phyloP scores from a whole-genome alignment of 1,284 basidiomycete genomes.

The Trichosporon ovoides region DNA sequence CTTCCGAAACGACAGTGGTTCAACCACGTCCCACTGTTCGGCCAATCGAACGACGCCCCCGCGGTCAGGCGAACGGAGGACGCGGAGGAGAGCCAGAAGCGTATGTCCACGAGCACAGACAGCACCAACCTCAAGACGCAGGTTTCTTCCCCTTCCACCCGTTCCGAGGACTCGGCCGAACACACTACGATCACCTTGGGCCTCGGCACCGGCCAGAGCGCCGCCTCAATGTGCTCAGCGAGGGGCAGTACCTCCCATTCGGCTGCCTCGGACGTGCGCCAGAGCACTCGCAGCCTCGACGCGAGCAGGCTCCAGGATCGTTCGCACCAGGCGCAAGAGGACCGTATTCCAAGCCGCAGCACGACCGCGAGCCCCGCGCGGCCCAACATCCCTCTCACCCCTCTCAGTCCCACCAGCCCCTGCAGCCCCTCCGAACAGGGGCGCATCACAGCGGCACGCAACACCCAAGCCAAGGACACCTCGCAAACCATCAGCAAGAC shows the following conservation, averaged over 20 bases:
- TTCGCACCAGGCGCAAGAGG: background rate
- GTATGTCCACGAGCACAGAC: background rate
- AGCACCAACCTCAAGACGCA: constrained; percentile 6
- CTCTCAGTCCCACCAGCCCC: background rate
- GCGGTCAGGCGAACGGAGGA: background rate
- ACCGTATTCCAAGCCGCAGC: no score
- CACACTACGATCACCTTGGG: background rate
- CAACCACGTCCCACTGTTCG: background rate
- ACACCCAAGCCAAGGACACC: background rate
- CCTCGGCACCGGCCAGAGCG: background rate
- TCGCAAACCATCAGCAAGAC: no score
- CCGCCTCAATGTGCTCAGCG: constrained; percentile 1
- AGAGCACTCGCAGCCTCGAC: background rate
- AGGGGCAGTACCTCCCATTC: constrained; percentile 4
- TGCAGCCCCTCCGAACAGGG: background rate
- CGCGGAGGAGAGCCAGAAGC: background rate
- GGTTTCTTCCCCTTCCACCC: background rate
- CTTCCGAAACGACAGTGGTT: background rate
- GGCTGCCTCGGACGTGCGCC: background rate
- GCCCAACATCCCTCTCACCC: background rate
- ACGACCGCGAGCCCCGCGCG: background rate
- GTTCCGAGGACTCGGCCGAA: background rate
- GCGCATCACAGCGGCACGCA: background rate
- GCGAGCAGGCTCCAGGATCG: background rate
- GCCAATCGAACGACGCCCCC: background rate